These are phyloP conservation scores for Fomitopsis schrenkii DNA, from an alignment of 1,284 basidiomycete species.

Conservation along the genomic window DNA sequence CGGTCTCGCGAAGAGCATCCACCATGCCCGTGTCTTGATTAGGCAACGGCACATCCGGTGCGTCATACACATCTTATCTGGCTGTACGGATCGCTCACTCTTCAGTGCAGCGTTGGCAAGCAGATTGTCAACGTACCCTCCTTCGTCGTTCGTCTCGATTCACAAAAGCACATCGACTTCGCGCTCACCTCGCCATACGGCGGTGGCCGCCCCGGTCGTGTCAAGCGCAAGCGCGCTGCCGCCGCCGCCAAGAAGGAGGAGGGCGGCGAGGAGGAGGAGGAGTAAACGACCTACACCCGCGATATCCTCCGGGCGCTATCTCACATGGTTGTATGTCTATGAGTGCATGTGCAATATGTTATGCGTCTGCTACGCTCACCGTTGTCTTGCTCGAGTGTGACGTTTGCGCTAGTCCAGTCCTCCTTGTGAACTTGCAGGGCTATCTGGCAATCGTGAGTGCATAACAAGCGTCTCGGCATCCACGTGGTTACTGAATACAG, in stretches of 20 bases:
- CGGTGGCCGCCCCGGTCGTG: conserved; percentile 94
- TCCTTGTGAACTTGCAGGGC: no score
- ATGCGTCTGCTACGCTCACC: conserved; percentile 12
- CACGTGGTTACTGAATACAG: no score
- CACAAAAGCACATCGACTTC: conserved; percentile 99
- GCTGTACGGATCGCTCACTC: conserved; percentile 1
- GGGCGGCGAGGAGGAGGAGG: conserved; percentile 89
- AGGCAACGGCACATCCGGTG: conserved; percentile 95
- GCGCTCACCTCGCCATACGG: conserved; percentile 97
- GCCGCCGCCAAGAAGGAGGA: conserved; percentile 92
- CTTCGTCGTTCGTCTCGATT: conserved; percentile 97
- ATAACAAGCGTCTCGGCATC: no score
- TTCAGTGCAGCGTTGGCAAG: conserved; percentile 79
- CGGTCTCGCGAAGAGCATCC: conserved; percentile 96
- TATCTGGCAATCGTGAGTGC: no score
- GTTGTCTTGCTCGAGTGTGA: no score
- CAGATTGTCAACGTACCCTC: conserved; percentile 99
- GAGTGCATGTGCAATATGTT: conserved; percentile 25
- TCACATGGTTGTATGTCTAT: conserved; percentile 28
- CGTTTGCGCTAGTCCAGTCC: no score
- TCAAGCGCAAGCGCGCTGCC: conserved; percentile 97
- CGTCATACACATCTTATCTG: conserved; percentile 24
- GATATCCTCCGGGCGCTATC: conserved; percentile 22
- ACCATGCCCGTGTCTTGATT: conserved; percentile 98
- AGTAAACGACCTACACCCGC: conserved; percentile 40